Conservation (phyloP, 305 asterid species). For the Fraxinus sp. region DNA sequence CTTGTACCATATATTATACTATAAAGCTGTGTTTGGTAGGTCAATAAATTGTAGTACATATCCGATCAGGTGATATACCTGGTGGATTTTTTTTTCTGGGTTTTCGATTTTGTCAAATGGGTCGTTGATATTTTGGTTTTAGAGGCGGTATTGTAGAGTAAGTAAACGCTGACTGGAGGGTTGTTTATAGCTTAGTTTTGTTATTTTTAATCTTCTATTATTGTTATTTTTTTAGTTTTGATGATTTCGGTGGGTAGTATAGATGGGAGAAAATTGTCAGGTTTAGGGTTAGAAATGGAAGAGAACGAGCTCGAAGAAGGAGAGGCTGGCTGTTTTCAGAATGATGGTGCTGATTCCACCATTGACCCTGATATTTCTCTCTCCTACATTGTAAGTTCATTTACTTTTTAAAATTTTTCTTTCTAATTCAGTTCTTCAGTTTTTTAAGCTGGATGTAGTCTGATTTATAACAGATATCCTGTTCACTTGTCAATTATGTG, state of each 20-base stretch:
- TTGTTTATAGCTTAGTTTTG: constrained; percentile 18
- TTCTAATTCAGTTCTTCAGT: constrained; percentile 16
- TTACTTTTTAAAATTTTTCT: neutral
- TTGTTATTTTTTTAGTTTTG: constrained; percentile 24
- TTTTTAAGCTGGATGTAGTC: constrained; percentile 14
- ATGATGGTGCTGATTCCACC: constrained; percentile 51
- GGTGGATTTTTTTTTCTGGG: constrained; percentile 13
- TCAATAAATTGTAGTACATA: constrained; percentile 37
- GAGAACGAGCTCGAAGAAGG: constrained; percentile 95
- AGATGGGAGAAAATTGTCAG: constrained; percentile 75
- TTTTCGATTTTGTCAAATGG: constrained; percentile 20
- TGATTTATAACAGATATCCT: neutral
- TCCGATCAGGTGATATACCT: constrained; percentile 30
- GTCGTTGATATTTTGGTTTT: constrained; percentile 29
- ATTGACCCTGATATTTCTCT: constrained; percentile 96
- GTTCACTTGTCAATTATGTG: constrained; percentile 18
- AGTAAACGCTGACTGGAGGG: constrained; percentile 30
- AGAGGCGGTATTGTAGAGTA: constrained; percentile 19
- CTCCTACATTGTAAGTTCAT: constrained; percentile 80
- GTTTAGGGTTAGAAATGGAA: constrained; percentile 59
- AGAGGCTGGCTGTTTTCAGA: constrained; percentile 56
- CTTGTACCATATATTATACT: constrained; percentile 11
- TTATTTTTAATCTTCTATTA: neutral
- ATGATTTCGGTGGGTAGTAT: constrained; percentile 79
- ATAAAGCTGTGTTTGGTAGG: constrained; percentile 33